Base-by-base conservation (phyloP, 768 basidiomycete genomes). In the Polyporus arcularius region DNA sequence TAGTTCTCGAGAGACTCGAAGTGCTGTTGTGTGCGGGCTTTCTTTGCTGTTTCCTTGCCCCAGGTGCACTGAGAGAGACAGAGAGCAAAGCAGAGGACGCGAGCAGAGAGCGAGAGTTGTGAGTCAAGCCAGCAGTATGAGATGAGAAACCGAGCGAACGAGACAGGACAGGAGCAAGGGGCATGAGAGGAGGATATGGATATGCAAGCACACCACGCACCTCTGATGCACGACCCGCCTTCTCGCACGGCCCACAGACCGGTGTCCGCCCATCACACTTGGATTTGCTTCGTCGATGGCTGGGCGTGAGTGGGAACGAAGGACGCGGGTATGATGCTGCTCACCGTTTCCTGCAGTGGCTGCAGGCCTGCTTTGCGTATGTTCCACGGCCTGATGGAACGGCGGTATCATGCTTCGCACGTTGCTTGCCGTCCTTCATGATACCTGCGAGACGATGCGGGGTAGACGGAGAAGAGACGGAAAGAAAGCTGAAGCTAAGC, bases 31-130 rank as follows among this genome's bases (percentile, higher is more conserved):
- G 71, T 73, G 28, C 66, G 67, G 6, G 72, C 72, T 48, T 69
- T 70, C 64, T 74, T 73, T 11, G 72, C 72, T 4, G 69, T 73
- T 54, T 74, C 72, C 32, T 71, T 67, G 21, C 71, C 73, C 73
- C 73, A 74, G 6, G 71, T 65, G 47, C 73, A 74, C 73, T 74
- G 50, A 15, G 5, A 4, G 30, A 7, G 26, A 12, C 11, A 18
- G 39, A 56, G 32, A 31, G 50, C 21, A 4, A 28, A 12, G 6
- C 28, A 30, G 32, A 38, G 30, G 6, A 14, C 15, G 42, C 42
- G 10, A 43, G 42, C 40, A 18, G 42, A 43, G 42, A 18, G 42
- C 14, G 8, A 56, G 39, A 31, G n/a, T 18, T 15, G 21, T n/a
- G 15, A 15, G 12, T 26, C 21, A 26, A 16, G 50, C 28, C n/a